phyloP scores from a whole-genome alignment of 768 basidiomycete genomes.

The Lactarius psammicola region DNA sequence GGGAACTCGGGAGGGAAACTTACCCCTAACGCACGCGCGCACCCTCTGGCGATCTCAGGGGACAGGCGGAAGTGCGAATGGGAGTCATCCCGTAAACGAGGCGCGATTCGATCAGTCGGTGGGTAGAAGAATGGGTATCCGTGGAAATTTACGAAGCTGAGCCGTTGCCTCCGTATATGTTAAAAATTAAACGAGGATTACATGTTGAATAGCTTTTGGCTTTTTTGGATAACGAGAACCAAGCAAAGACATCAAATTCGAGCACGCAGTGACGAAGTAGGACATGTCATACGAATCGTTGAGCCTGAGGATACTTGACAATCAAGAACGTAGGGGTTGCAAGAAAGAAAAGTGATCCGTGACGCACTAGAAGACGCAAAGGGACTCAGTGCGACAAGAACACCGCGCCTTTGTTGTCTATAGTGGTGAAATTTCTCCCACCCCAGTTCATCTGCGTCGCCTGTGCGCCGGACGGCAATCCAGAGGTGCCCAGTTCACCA shows the following conservation, averaged over 20 bases:
- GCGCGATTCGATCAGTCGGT: background rate
- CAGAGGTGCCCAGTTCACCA: constrained; percentile 52
- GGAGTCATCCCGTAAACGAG: background rate
- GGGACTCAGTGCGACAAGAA: constrained; percentile 14
- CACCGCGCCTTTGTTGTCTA: constrained; percentile 41
- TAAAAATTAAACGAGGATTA: background rate
- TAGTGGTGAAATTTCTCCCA: constrained; percentile 49
- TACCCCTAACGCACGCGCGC: background rate
- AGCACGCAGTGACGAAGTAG: background rate
- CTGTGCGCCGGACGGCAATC: constrained; percentile 44
- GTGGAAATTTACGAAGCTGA: background rate
- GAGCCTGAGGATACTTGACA: background rate
- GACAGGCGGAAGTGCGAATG: background rate
- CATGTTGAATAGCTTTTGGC: background rate
- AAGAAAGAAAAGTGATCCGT: background rate
- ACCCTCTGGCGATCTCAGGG: no score
- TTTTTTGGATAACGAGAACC: background rate
- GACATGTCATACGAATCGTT: background rate
- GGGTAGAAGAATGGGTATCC: background rate
- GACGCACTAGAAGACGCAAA: background rate
- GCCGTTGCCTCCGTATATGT: no score
- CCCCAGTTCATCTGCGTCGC: constrained; percentile 43
- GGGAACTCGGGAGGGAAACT: background rate
- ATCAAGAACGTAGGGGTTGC: background rate
- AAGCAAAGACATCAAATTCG: background rate